A percentile compares a stretch with the other conserved stretches of the same genome.
These are phyloP conservation scores for Raphanus sativus DNA, from an alignment of 345 rosid species.

Conservation along the genomic window DNA sequence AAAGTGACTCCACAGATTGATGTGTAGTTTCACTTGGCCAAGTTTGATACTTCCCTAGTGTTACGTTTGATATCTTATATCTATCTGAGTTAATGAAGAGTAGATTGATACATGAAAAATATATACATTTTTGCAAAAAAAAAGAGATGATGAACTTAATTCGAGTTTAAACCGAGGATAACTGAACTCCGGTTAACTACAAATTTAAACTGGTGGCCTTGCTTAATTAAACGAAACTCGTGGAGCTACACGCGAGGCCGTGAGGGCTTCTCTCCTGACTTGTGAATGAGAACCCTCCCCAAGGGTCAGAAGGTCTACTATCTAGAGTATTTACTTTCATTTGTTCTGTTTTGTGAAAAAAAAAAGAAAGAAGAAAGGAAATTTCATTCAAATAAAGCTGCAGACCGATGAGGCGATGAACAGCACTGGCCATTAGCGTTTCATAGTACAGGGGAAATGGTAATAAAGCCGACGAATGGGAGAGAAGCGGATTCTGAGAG, in stretches of 20 bases:
- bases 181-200: too few species aligned
- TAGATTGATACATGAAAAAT: background rate
- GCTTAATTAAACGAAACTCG: too few species aligned
- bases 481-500: background rate
- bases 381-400: background rate
- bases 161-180: background rate
- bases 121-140: background rate
- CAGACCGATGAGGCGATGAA: background rate
- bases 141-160: background rate
- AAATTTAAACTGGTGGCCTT: too few species aligned
- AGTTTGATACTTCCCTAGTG: background rate
- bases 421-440: background rate
- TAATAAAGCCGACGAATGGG: constrained; percentile 1
- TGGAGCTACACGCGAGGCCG: too few species aligned
- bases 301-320: background rate
- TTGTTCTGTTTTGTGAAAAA: background rate
- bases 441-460: background rate
- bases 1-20: background rate
- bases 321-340: background rate
- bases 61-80: background rate
- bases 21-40: background rate
- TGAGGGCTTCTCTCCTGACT: too few species aligned
- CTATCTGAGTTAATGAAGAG: background rate
- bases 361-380: background rate
- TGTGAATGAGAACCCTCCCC: background rate